Percentiles rank a stretch among this genome's conserved stretches.
phyloP scores from a whole-genome alignment of 2,329 filamentous ascomycete genomes.

The Calonectria henricotiae region DNA sequence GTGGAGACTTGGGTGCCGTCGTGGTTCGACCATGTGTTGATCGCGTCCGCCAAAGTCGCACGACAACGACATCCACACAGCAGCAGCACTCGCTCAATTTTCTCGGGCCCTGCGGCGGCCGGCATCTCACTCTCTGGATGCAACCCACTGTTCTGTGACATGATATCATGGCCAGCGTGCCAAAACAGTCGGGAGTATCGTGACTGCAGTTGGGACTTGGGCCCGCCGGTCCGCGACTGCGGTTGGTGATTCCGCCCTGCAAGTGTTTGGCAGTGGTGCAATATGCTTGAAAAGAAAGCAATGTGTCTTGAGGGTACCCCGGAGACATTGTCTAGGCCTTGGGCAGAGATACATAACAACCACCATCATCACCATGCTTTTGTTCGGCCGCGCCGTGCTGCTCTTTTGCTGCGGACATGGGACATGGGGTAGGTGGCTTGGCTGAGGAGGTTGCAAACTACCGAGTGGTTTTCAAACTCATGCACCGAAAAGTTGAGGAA shows the following conservation, averaged over 20 bases:
- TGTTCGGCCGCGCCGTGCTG: slow-evolving; percentile 9
- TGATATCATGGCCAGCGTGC: slow-evolving; percentile 55
- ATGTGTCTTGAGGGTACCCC: slow-evolving; percentile 15
- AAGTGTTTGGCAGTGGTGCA: slow-evolving; percentile 24
- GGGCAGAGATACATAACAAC: slow-evolving; percentile 36
- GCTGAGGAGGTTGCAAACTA: neutral
- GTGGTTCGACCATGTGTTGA: slow-evolving; percentile 53
- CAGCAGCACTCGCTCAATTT: slow-evolving; percentile 32
- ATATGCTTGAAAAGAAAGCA: slow-evolving; percentile 15
- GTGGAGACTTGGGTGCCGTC: slow-evolving; percentile 45
- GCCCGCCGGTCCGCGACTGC: slow-evolving; percentile 16
- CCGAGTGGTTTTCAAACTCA: slow-evolving; percentile 11
- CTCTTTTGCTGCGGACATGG: neutral
- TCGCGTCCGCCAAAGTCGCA: slow-evolving; percentile 49
- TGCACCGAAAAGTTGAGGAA: slow-evolving; percentile 19
- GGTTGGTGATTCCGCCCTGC: slow-evolving; percentile 24
- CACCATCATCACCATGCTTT: slow-evolving; percentile 13
- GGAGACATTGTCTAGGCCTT: slow-evolving; percentile 28
- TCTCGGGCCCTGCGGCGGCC: slow-evolving; percentile 37
- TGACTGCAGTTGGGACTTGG: slow-evolving; percentile 28
- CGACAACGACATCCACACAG: slow-evolving; percentile 46
- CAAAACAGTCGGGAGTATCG: slow-evolving; percentile 16
- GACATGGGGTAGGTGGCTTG: slow-evolving; percentile 11
- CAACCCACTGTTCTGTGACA: slow-evolving; percentile 50
- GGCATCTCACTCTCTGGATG: slow-evolving; percentile 41